A percentile compares a stretch with the other conserved stretches of the same genome.
phyloP scores from a whole-genome alignment of 2,329 filamentous ascomycete genomes.

The Trichoderma afroharzianum region DNA sequence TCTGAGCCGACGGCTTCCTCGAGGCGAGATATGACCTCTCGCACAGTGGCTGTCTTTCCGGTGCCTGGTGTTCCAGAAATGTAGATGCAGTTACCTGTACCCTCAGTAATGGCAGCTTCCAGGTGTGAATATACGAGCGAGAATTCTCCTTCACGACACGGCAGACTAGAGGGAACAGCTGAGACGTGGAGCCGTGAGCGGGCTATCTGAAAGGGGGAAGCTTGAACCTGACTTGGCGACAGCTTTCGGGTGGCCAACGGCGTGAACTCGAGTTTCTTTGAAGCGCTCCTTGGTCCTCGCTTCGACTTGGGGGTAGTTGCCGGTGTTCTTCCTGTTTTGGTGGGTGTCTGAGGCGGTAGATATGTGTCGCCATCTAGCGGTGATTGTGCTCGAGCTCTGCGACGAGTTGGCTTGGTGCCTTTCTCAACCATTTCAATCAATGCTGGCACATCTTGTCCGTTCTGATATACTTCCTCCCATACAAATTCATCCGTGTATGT shows the following conservation, averaged over 20 bases:
- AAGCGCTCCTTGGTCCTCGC: slow-evolving; percentile 29
- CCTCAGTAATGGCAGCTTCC: slow-evolving; percentile 89
- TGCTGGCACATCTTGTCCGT: slow-evolving; percentile 58
- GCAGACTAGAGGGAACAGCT: slow-evolving; percentile 81
- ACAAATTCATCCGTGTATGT: slow-evolving; percentile 88
- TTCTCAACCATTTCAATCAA: slow-evolving; percentile 66
- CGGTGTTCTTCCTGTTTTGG: slow-evolving; percentile 31
- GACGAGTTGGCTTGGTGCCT: slow-evolving; percentile 65
- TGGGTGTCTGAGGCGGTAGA: slow-evolving; percentile 36
- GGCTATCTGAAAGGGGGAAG: slow-evolving; percentile 88
- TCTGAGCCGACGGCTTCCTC: slow-evolving; percentile 85
- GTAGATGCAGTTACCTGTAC: slow-evolving; percentile 93
- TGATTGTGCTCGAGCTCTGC: slow-evolving; percentile 30
- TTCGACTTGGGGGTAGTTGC: slow-evolving; percentile 32
- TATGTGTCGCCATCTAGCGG: slow-evolving; percentile 33
- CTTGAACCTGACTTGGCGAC: slow-evolving; percentile 68
- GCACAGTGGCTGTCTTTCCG: slow-evolving; percentile 94
- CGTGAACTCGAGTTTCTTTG: slow-evolving; percentile 87
- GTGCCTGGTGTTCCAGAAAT: slow-evolving; percentile 98
- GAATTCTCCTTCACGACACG: slow-evolving; percentile 91
- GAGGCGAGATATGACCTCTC: slow-evolving; percentile 85
- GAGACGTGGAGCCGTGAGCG: slow-evolving; percentile 89
- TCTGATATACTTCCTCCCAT: slow-evolving; percentile 81
- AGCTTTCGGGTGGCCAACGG: slow-evolving; percentile 86
- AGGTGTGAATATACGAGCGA: slow-evolving; percentile 88